Conservation (phyloP, 306 rosid genomes). For the Corylus americana region DNA sequence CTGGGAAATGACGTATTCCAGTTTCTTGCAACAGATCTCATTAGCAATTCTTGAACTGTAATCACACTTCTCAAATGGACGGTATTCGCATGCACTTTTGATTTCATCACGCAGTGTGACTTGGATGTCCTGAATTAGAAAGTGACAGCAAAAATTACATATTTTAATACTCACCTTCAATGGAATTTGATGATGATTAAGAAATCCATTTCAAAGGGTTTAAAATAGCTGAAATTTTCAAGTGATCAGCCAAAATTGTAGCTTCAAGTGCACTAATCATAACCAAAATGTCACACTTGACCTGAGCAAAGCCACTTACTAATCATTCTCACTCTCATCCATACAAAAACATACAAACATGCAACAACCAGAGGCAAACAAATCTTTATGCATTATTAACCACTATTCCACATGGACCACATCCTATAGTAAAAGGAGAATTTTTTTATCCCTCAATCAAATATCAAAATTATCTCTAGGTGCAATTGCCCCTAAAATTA, state of each 20-base stretch:
- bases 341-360: background rate
- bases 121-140: slow-evolving; percentile 68
- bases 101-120: slow-evolving; percentile 86
- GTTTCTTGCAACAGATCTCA: slow-evolving; percentile 80
- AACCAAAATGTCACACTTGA: background rate
- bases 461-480: background rate
- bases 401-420: background rate
- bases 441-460: background rate
- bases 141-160: background rate
- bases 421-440: background rate
- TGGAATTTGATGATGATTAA: background rate
- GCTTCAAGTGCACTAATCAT: background rate
- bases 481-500: background rate
- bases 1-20: slow-evolving; percentile 63
- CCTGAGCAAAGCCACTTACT: background rate
- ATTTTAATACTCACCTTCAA: slow-evolving; percentile 1
- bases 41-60: slow-evolving; percentile 82
- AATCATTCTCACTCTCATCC: background rate
- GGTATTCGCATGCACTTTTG: slow-evolving; percentile 90
- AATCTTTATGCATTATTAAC: background rate
- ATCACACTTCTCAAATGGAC: slow-evolving; percentile 96
- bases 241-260: slow-evolving; percentile 21
- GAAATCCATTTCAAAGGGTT: background rate
- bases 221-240: slow-evolving; percentile 3
- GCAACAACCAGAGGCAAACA: background rate